A percentile compares a stretch with the other conserved stretches of the same genome.
phyloP scores from a whole-genome alignment of 768 basidiomycete species.

The Punctularia strigosozonata region DNA sequence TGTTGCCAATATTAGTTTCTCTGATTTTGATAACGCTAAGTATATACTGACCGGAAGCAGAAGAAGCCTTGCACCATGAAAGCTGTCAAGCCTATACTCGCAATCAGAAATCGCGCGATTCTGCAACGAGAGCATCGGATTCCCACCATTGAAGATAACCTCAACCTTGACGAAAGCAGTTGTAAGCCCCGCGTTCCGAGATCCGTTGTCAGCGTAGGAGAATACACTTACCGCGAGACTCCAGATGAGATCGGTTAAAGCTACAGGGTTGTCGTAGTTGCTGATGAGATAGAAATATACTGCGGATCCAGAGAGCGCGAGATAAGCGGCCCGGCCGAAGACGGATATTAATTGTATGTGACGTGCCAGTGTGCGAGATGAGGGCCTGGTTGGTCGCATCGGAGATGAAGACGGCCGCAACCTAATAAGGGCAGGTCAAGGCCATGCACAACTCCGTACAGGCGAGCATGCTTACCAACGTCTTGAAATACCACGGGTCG shows the following conservation, averaged over 20 bases:
- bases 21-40: no score
- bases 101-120: not conserved
- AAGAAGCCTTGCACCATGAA: slow-evolving; percentile 37
- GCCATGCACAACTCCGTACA: not conserved
- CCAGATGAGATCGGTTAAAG: slow-evolving; percentile 28
- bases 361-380: slow-evolving; percentile 38
- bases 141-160: slow-evolving; percentile 36
- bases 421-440: slow-evolving; percentile 20
- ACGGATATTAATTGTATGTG: not conserved
- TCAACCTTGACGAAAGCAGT: slow-evolving; percentile 23
- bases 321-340: not conserved
- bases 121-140: slow-evolving; percentile 3
- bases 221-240: slow-evolving; percentile 14
- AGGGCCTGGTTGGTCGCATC: slow-evolving; percentile 43
- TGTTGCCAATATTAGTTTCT: slow-evolving; percentile 2
- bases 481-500: slow-evolving; percentile 36
- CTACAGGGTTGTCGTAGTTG: slow-evolving; percentile 20
- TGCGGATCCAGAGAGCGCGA: slow-evolving; percentile 11
- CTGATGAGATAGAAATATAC: slow-evolving; percentile 37
- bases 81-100: slow-evolving; percentile 29
- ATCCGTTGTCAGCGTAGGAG: not conserved
- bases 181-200: slow-evolving; percentile 3
- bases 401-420: slow-evolving; percentile 32
- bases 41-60: no score
- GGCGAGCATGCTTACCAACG: slow-evolving; percentile 24